These are phyloP conservation scores for Synchytrium microbalum DNA, from an alignment of 371 early-diverging fungal genomes.

Conservation along the genomic window DNA sequence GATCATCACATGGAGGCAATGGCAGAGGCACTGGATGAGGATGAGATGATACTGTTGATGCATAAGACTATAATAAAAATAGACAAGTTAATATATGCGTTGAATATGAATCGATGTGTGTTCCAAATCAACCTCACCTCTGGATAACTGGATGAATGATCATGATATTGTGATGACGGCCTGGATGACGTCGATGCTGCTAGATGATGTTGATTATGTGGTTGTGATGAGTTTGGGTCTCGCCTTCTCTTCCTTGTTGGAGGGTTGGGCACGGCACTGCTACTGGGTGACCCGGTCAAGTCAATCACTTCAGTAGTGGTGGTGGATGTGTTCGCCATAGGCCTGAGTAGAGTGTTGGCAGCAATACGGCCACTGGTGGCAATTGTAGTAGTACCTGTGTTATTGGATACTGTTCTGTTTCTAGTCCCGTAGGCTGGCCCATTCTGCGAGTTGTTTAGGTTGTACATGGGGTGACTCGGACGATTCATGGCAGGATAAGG, in stretches of 20 bases:
- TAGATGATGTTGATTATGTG: background rate
- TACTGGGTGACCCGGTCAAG: background rate
- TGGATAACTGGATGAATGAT: no score
- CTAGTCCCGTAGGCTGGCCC: no score
- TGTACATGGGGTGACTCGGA: no score
- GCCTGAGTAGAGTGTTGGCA: background rate
- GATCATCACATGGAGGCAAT: constrained; percentile 56
- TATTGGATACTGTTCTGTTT: no score
- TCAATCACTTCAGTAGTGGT: background rate
- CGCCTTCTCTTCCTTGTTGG: background rate
- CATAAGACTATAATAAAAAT: background rate
- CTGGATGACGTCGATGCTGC: background rate
- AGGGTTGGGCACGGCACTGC: background rate
- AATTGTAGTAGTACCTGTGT: no score
- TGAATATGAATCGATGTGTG: no score
- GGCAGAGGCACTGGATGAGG: background rate
- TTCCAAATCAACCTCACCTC: background rate
- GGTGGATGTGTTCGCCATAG: background rate
- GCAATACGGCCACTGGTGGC: no score
- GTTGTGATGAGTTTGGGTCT: background rate
- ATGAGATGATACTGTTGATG: background rate
- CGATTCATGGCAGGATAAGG: no score
- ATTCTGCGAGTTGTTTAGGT: no score
- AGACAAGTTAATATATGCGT: no score
- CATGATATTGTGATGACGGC: background rate